Evolutionary conservation across 129 eudicot genomes (phyloP), one percentile per base, ranked within the genome.

Genomic region (Oenanthe sinensis): DNA sequence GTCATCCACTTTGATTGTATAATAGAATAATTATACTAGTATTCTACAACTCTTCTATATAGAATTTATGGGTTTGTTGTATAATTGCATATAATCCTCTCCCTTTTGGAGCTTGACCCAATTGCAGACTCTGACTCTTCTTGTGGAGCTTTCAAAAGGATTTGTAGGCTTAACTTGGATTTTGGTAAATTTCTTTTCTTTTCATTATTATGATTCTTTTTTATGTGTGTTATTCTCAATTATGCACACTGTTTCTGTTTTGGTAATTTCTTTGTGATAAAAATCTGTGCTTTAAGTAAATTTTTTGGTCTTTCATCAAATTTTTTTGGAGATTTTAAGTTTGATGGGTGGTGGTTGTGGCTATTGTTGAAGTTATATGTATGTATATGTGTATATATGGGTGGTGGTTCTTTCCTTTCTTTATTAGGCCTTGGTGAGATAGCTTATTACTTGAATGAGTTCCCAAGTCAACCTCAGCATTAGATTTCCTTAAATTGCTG

Each of bases 81-180:
- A 44, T 63, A 46, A 20, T 76, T 50, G 20, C 36, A 8, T 52
- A 11, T 24, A 78, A 60, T 44, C 4, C 47, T 71, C 49, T 47
- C 77, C 33, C 71, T 76, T 24, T 43, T 63, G 19, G 79, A n/a
- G 84, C 76, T 78, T 72, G 77, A 77, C 60, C 58, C 79, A 80
- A 49, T 74, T 63, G 74, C 63, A 54, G 82, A 78, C 62, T 74
- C 79, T 81, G 83, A 76, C 40, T 77, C 78, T 80, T 8, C 47
- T 40, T 30, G 75, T 11, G 39, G 81, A 71, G 81, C 75, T 77
- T 77, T 80, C n/a, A 75, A 80, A 79, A 76, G 80, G 82, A 76
- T 81, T 48, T 6, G 44, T 49, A 30, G 75, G 48, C 11, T 43
- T 30, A 65, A 37, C 15, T 22, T n/a, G 5, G 44, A 26, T 65